phyloP scores from a whole-genome alignment of 2,329 filamentous ascomycete genomes.

The Aurifilum marmelostoma region DNA sequence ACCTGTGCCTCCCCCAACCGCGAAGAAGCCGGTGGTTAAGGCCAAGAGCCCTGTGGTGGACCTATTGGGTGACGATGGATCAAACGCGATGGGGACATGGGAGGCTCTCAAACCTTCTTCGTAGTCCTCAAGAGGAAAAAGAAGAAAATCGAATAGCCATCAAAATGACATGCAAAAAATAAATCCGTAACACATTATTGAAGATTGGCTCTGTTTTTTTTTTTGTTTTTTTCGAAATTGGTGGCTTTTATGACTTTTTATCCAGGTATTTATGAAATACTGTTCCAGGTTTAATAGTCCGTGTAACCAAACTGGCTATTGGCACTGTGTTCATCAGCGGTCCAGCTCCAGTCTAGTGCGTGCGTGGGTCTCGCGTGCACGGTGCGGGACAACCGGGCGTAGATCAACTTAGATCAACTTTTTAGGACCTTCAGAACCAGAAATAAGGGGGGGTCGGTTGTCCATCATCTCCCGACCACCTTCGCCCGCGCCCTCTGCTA shows the following conservation, averaged over 20 bases:
- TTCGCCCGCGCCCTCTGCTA: too few relatives aligned
- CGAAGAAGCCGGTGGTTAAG: constrained; percentile 38
- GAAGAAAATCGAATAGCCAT: not conserved
- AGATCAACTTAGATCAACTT: not conserved
- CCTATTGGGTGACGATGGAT: constrained; percentile 50
- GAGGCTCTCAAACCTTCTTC: constrained; percentile 55
- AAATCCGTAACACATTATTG: not conserved
- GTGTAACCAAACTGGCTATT: not conserved
- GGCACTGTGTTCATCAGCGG: not conserved
- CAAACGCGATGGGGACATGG: constrained; percentile 54
- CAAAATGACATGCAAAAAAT: not conserved
- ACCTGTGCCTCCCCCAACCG: constrained; percentile 19
- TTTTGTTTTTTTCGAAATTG: too few relatives aligned
- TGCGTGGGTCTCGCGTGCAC: not conserved
- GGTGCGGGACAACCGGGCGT: not conserved
- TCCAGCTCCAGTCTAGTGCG: not conserved
- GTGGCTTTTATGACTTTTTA: not conserved
- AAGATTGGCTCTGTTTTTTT: not conserved
- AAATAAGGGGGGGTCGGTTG: not conserved
- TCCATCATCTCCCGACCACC: not conserved
- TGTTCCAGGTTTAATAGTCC: not conserved
- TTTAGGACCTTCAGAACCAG: not conserved
- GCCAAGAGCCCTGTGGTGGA: constrained; percentile 45
- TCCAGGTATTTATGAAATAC: not conserved
- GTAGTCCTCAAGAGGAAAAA: constrained; percentile 11